Evolutionary conservation across 345 rosid species (phyloP), one percentile per base, ranked within the genome.

Genomic region (Trapa incisa): DNA sequence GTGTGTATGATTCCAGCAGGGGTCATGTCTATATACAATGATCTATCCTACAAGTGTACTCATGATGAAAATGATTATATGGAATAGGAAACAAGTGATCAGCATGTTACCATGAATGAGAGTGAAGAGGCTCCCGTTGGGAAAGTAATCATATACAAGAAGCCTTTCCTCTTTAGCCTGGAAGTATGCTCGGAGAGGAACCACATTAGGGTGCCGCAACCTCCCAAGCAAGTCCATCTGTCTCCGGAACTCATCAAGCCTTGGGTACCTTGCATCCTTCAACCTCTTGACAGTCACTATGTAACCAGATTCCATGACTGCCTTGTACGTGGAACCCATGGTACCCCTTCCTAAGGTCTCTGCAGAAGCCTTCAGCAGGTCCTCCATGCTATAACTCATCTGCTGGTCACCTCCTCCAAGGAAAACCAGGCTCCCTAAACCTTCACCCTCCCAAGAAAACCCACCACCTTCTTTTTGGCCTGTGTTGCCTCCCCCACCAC

Each of bases 151-250:
- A 4, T 81, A 94, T 2, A 94, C 97, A 50, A 94, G 87, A 53
- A 94, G 75, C 37, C 99, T 85, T 71, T 94, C 97, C 72, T 94
- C 99, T 78, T 87, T 86, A 0, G 99, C 97, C 69, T 94, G 97
- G 74, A 94, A 91, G 74, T 86, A 94, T 10, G 96, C 97, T 68
- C 97, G 79, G 10, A 91, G 88, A 45, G 99, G 92, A 65, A 94
- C 99, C 32, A 94, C 56, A 65, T 87, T 91, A 0, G 96, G 91
- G 70, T 94, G 99, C 64, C 85, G 78, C 0, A 94, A 80, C 75
- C 84, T 77, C 37, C 99, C 99, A 57, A 94, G 61, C 32, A 87
- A 71, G 17, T 94, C 96, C 82, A 89, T 79, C 65, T 85, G 95
- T 65, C 92, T 75, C 74, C 85, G 61, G 67, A 94, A 94, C 68